A percentile compares a stretch with the other conserved stretches of the same genome.
Evolutionary conservation across 169 alveolate species (phyloP).

Genomic region (Condylostoma magnum): DNA sequence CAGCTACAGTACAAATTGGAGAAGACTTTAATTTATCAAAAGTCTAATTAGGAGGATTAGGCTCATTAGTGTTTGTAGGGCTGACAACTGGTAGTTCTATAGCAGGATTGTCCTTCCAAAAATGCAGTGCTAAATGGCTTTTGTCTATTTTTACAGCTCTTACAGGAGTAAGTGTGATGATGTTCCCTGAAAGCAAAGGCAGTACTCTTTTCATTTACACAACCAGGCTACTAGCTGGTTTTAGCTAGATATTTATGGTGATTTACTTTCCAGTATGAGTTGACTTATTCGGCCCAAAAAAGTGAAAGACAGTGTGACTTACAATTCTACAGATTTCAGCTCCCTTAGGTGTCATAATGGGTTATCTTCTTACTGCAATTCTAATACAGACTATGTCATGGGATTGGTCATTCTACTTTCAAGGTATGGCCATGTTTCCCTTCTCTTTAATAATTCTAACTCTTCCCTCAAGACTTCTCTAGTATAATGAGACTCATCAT

Average conservation of each 20-base stretch:
- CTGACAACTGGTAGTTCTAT: slow-evolving; percentile 37
- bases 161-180: not conserved
- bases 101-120: slow-evolving; percentile 3
- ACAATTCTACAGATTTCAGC: slow-evolving; percentile 56
- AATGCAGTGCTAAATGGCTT: not conserved
- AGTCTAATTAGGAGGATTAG: slow-evolving; percentile 62
- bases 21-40: slow-evolving; percentile 46
- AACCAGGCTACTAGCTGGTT: slow-evolving; percentile 21
- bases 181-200: not conserved
- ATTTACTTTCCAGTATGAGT: slow-evolving; percentile 69
- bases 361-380: slow-evolving; percentile 57
- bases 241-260: slow-evolving; percentile 24
- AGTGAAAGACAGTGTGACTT: slow-evolving; percentile 61
- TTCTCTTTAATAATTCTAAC: slow-evolving; percentile 26
- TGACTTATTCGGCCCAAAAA: slow-evolving; percentile 42
- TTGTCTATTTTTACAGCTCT: not conserved
- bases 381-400: slow-evolving; percentile 24
- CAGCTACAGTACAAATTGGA: slow-evolving; percentile 56
- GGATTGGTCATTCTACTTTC: slow-evolving; percentile 53
- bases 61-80: slow-evolving; percentile 68
- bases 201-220: not conserved
- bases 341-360: slow-evolving; percentile 69
- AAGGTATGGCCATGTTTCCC: slow-evolving; percentile 20
- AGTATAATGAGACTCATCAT: slow-evolving; percentile 33
- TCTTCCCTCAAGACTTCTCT: slow-evolving; percentile 33